Evolutionary conservation across 2,329 filamentous ascomycete genomes (phyloP), one percentile per base, ranked within the genome.

Genomic region (Aquanectria penicillioides): DNA sequence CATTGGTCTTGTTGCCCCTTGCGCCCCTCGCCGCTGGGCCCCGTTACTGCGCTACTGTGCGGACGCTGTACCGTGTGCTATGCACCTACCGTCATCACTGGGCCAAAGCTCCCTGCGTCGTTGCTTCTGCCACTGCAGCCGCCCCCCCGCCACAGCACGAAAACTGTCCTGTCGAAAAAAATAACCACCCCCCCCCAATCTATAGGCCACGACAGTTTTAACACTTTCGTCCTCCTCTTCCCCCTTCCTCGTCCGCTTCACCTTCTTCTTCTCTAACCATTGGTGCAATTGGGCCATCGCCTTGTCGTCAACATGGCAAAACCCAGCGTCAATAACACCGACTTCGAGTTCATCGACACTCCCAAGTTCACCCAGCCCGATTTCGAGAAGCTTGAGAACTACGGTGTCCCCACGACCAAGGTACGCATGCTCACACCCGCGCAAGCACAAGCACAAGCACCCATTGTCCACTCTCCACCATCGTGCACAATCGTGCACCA

Each of bases 381-480:
- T 68, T 92, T 89, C 73, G 89, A 90, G 57, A 74, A 74, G 70
- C 84, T 85, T 67, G 87, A 92, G 77, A 90, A 93, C 69, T 79
- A 76, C 65, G 78, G 78, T 61, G 77, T 80, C 62, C 71, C 73
- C 57, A 74, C 72, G 51, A 81, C 78, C 54, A 72, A 72, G 68
- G 78, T 79, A 69, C 49, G 66, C n/a, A n/a, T n/a, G n/a, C n/a
- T n/a, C n/a, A n/a, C n/a, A n/a, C n/a, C n/a, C n/a, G n/a, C n/a
- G n/a, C n/a, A n/a, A n/a, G n/a, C n/a, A n/a, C n/a, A n/a, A n/a
- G n/a, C n/a, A n/a, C n/a, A n/a, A n/a, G n/a, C n/a, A n/a, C n/a
- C n/a, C n/a, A n/a, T n/a, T n/a, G n/a, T n/a, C n/a, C n/a, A n/a
- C n/a, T n/a, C n/a, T n/a, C n/a, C n/a, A n/a, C n/a, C n/a, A n/a